Percentiles rank a stretch among this genome's conserved stretches.
These are phyloP conservation scores for Pulveroboletus sp. DNA, from an alignment of 1,284 basidiomycete genomes.

Conservation along the genomic window DNA sequence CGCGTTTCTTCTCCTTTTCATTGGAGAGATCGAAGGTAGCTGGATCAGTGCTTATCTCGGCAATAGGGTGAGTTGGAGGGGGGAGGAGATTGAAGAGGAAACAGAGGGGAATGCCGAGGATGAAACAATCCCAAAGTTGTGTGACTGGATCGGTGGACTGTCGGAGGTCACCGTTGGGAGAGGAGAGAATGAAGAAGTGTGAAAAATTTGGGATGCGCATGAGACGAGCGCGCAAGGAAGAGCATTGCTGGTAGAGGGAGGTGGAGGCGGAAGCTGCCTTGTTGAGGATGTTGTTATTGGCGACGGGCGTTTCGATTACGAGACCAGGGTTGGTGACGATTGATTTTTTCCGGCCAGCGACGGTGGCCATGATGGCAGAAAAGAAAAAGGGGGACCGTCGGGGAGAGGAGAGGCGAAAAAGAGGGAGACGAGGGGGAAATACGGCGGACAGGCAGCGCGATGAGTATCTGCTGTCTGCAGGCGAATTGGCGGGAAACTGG, in stretches of 20 bases:
- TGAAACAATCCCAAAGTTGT: conserved; percentile 92
- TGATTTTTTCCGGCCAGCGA: conserved; percentile 81
- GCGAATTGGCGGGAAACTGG: conserved; percentile 21
- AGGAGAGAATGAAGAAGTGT: conserved; percentile 65
- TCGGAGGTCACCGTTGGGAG: conserved; percentile 55
- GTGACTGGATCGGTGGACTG: conserved; percentile 86
- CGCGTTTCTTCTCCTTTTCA: conserved; percentile 76
- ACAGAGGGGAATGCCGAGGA: conserved; percentile 91
- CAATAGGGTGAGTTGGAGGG: conserved; percentile 60
- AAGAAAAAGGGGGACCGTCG: background rate
- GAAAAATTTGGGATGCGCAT: conserved; percentile 73
- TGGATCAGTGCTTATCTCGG: conserved; percentile 65
- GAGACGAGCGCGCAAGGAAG: conserved; percentile 69
- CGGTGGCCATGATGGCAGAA: conserved; percentile 55
- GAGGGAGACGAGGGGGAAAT: background rate
- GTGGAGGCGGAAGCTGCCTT: conserved; percentile 79
- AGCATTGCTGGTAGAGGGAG: conserved; percentile 87
- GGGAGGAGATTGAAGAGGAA: conserved; percentile 94
- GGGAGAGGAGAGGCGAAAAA: background rate
- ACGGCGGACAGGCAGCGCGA: background rate
- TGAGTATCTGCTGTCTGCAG: conserved; percentile 14
- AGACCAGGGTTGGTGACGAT: conserved; percentile 66
- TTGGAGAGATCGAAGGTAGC: conserved; percentile 67
- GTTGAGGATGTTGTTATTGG: conserved; percentile 82
- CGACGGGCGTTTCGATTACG: conserved; percentile 71